Base-by-base conservation (phyloP, 2,329 filamentous ascomycete species). In the Elsinoe australis region DNA sequence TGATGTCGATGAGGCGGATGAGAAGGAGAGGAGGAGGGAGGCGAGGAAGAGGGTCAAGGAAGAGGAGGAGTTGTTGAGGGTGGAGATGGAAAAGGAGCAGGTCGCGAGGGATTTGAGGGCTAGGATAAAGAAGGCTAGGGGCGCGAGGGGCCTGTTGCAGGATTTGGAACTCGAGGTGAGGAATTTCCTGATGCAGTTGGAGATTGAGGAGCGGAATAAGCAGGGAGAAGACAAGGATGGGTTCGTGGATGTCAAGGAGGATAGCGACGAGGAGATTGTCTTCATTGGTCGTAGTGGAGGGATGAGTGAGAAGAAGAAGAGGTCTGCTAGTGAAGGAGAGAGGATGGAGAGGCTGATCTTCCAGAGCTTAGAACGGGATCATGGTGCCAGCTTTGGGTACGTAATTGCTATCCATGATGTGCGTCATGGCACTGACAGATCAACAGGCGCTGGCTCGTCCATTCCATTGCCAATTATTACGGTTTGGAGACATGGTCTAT, bases 381-480 rank as follows among this genome's bases (percentile, higher is more conserved):
- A 82, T 52, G 78, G 80, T 5, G 85, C 85, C 42, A 78, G 83
- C 3, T 95, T 95, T 70, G 88, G 86, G 82, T 90, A 68, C 59
- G 82, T n/a, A n/a, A n/a, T n/a, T 76, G 46, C 31, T 33, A 15
- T 21, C 14, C 19, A n/a, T 17, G 26, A 38, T 14, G 6, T 17
- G 42, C 18, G 5, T 44, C 8, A 15, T 12, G 19, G 15, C 19
- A 42, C 46, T 54, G 41, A 54, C 47, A 57, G 57, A 49, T 10
- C 14, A 44, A 22, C 52, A 90, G 85, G 56, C 85, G 90, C 54
- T 96, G 89, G 85, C 78, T 96, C 47, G 87, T 94, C 1, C 89
- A 96, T 66, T 85, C 86, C 50, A 89, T 96, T 54, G 90, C 87
- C 7, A 79, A 83, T 32, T 96, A 96, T 65, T 96, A 96, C 62